phyloP scores from a whole-genome alignment of 257 asterid species.

The Nicotiana knightiana region DNA sequence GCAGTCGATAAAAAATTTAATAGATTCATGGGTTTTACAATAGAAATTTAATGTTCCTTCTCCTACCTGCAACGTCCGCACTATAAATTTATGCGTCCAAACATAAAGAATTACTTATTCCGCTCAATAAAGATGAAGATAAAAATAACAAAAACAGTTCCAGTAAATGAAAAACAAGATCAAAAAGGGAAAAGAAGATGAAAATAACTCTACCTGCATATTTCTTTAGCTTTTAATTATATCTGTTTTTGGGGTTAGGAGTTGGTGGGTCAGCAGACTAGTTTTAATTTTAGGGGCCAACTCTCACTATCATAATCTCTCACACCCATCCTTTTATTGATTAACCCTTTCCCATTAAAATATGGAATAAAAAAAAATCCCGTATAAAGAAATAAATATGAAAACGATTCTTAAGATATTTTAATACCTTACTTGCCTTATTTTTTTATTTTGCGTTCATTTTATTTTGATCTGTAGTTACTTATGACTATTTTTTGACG shows the following conservation, averaged over 20 bases:
- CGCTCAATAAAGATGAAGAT: not conserved
- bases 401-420: no score
- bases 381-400: no score
- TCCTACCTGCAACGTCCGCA: slow-evolving; percentile 12
- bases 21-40: slow-evolving; percentile 9
- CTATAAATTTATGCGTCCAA: not conserved
- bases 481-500: no score
- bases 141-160: not conserved
- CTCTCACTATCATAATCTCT: not conserved
- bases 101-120: not conserved
- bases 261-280: slow-evolving; percentile 34
- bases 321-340: not conserved
- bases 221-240: slow-evolving; percentile 31
- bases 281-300: slow-evolving; percentile 24
- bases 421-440: no score
- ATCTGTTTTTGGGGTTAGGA: slow-evolving; percentile 11
- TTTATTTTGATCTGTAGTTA: no score
- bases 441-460: no score
- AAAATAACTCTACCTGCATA: slow-evolving; percentile 23
- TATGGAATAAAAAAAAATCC: no score
- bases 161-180: not conserved
- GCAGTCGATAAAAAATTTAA: not conserved
- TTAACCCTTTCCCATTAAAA: no score
- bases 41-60: slow-evolving; percentile 15
- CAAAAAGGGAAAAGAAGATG: slow-evolving; percentile 4